Conservation (phyloP, 2,329 filamentous ascomycete species). For the Exophiala bonariae region DNA sequence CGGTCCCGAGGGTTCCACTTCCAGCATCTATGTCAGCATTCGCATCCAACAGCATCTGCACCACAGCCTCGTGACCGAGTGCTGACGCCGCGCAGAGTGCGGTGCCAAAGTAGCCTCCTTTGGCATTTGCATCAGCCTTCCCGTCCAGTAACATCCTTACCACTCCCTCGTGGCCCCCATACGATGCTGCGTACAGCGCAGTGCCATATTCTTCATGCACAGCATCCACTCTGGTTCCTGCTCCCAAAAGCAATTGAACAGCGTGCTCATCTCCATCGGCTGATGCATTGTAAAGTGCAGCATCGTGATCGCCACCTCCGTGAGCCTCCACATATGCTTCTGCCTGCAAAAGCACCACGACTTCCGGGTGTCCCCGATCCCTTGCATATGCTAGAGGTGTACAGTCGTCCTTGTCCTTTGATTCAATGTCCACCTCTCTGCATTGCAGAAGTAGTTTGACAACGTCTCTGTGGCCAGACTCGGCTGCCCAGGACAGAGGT, state of each 20-base stretch:
- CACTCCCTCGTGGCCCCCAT: slow-evolving; percentile 5
- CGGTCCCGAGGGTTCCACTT: background rate
- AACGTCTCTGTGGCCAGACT: slow-evolving; percentile 2
- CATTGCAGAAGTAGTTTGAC: slow-evolving; percentile 20
- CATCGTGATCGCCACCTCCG: too few species aligned
- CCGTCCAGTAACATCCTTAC: slow-evolving; percentile 25
- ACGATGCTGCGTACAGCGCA: slow-evolving; percentile 7
- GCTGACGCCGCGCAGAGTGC: slow-evolving; percentile 32
- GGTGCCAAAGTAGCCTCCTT: slow-evolving; percentile 24
- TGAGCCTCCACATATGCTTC: too few species aligned
- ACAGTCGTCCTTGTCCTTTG: background rate
- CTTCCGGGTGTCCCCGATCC: too few species aligned
- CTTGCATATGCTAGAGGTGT: background rate
- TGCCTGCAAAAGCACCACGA: too few species aligned
- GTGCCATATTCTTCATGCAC: background rate
- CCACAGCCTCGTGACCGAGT: slow-evolving; percentile 28
- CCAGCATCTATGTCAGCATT: slow-evolving; percentile 29
- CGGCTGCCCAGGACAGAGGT: background rate
- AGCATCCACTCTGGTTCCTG: too few species aligned
- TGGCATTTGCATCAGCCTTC: slow-evolving; percentile 23
- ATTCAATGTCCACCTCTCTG: background rate
- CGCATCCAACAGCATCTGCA: slow-evolving; percentile 32
- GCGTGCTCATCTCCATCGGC: too few species aligned
- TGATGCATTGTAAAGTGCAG: too few species aligned
- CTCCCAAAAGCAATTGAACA: too few species aligned